Percentiles rank a stretch among this genome's conserved stretches.
phyloP scores from a whole-genome alignment of 805 yeast genomes.

The Ogataea saltuana region DNA sequence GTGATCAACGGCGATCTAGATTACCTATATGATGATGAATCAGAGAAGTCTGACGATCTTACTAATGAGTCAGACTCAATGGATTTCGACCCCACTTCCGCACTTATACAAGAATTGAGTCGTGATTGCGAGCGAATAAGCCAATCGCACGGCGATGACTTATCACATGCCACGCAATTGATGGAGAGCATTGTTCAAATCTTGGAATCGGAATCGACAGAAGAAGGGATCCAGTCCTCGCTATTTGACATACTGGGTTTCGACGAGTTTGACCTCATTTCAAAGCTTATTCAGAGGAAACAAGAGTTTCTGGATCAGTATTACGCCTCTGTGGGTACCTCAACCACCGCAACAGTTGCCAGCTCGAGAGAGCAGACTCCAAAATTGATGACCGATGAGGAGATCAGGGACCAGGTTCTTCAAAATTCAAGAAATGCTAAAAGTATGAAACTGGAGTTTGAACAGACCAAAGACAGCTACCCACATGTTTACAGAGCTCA shows the following conservation, averaged over 20 bases:
- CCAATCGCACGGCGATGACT: constrained; percentile 31
- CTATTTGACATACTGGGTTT: constrained; percentile 82
- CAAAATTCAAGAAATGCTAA: constrained; percentile 51
- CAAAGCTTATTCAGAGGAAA: constrained; percentile 55
- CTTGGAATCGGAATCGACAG: constrained; percentile 41
- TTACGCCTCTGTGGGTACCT: too few species aligned
- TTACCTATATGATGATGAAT: constrained; percentile 18
- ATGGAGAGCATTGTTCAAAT: constrained; percentile 35
- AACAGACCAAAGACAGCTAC: constrained; percentile 51
- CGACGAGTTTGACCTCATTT: constrained; percentile 79
- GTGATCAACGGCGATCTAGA: constrained; percentile 18
- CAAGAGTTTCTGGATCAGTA: constrained; percentile 30
- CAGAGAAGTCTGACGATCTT: constrained; percentile 1
- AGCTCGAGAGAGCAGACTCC: constrained; percentile 6
- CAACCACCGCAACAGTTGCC: background rate
- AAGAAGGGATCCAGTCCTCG: constrained; percentile 66
- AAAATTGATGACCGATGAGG: constrained; percentile 50
- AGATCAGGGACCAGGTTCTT: constrained; percentile 53
- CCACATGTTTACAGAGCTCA: constrained; percentile 85
- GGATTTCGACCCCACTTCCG: constrained; percentile 6
- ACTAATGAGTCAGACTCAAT: constrained; percentile 8
- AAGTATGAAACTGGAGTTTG: constrained; percentile 50
- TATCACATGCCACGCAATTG: constrained; percentile 21
- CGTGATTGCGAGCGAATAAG: constrained; percentile 29
- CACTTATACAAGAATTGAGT: constrained; percentile 22